A percentile compares a stretch with the other conserved stretches of the same genome.
Conservation (phyloP, 2,329 filamentous ascomycete species). For the Paraconiothyrium sp. region DNA sequence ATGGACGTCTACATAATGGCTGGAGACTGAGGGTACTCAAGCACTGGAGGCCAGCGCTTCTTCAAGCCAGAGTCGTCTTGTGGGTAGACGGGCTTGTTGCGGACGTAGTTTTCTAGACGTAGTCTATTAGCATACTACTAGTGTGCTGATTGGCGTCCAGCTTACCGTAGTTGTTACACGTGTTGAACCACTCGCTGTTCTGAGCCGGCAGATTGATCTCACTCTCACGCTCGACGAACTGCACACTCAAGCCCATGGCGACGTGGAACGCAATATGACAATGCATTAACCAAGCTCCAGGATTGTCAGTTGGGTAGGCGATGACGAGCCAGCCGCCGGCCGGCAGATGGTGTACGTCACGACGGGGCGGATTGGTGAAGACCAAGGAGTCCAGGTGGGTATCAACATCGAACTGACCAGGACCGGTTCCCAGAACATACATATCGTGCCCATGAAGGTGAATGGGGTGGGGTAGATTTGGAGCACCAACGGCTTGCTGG, state of each 20-base stretch:
- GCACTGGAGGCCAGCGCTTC: constrained; percentile 38
- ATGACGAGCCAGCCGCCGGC: constrained; percentile 56
- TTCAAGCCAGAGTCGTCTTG: constrained; percentile 54
- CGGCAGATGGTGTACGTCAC: constrained; percentile 46
- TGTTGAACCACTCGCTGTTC: constrained; percentile 36
- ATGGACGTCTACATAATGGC: not conserved
- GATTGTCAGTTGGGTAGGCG: constrained; percentile 61
- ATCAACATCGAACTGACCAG: constrained; percentile 27
- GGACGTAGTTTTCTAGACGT: constrained; percentile 40
- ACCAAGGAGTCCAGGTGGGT: constrained; percentile 35
- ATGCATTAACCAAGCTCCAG: constrained; percentile 53
- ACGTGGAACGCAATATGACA: constrained; percentile 45
- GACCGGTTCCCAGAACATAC: constrained; percentile 46
- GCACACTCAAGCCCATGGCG: constrained; percentile 36
- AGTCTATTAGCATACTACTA: not conserved
- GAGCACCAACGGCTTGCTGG: constrained; percentile 49
- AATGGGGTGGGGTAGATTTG: constrained; percentile 35
- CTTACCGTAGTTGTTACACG: constrained; percentile 34
- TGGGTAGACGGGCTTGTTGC: constrained; percentile 38
- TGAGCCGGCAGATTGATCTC: constrained; percentile 30
- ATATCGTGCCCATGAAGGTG: constrained; percentile 44
- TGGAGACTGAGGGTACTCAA: constrained; percentile 3
- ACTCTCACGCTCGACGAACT: constrained; percentile 36
- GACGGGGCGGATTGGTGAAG: constrained; percentile 47
- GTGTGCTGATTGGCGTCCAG: not conserved